These are phyloP conservation scores for Bondarzewia mesenterica DNA, from an alignment of 1,284 basidiomycete genomes.

Conservation along the genomic window DNA sequence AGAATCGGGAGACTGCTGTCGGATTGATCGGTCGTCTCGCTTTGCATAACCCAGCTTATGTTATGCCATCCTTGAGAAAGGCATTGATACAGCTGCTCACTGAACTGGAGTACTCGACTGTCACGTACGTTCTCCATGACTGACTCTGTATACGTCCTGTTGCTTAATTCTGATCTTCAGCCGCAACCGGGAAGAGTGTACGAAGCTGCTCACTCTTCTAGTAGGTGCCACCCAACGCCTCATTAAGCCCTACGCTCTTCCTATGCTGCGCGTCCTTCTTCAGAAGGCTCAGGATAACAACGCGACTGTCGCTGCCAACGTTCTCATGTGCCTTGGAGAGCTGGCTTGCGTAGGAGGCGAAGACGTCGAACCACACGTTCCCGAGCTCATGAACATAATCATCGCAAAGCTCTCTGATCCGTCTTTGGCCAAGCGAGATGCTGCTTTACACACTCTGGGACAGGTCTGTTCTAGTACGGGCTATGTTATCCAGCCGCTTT, in stretches of 20 bases:
- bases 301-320: constrained; percentile 85
- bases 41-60: constrained; percentile 95
- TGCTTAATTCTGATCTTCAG: constrained; percentile 24
- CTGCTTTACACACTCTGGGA: constrained; percentile 89
- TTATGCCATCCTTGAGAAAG: constrained; percentile 96
- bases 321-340: constrained; percentile 93
- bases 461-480: constrained; percentile 95
- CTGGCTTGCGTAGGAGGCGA: constrained; percentile 92
- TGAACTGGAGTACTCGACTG: constrained; percentile 94
- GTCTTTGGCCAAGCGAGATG: constrained; percentile 83
- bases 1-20: constrained; percentile 89
- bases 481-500: constrained; percentile 87
- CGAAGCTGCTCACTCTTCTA: constrained; percentile 79
- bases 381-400: constrained; percentile 86
- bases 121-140: constrained; percentile 54
- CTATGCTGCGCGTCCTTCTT: constrained; percentile 89
- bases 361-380: constrained; percentile 78
- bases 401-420: constrained; percentile 86
- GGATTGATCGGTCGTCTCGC: constrained; percentile 90
- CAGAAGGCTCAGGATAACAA: constrained; percentile 84
- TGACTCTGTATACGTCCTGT: neutral
- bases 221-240: constrained; percentile 89
- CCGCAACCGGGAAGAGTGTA: constrained; percentile 88
- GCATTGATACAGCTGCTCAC: constrained; percentile 95
- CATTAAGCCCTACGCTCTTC: constrained; percentile 96